Evolutionary conservation across 176 grass and related monocot genomes (phyloP).

Genomic region (Oryza meyeriana): DNA sequence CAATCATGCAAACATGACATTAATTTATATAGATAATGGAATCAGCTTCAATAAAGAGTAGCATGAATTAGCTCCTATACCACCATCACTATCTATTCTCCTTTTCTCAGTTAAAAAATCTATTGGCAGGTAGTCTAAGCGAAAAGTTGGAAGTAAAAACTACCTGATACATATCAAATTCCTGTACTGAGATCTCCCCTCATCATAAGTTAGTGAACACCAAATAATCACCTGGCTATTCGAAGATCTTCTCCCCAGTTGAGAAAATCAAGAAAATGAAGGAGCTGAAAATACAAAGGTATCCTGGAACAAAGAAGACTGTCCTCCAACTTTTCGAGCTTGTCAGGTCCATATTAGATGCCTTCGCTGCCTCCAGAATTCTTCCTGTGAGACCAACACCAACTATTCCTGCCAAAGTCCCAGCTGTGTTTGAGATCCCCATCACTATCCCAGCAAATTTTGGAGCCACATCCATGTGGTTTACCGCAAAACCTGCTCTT

Average conservation of each 20-base stretch:
- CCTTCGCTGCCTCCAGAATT: constrained; percentile 52
- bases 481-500: constrained; percentile 61
- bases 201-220: neutral
- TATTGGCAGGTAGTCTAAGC: neutral
- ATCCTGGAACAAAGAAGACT: constrained; percentile 55
- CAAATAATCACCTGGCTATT: constrained; percentile 10
- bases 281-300: constrained; percentile 59
- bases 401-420: constrained; percentile 62
- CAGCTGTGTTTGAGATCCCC: constrained; percentile 63
- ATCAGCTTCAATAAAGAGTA: neutral
- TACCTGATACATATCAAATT: neutral
- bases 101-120: neutral
- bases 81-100: neutral
- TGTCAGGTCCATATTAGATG: constrained; percentile 45
- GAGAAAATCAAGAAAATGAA: constrained; percentile 59
- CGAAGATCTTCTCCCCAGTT: constrained; percentile 59
- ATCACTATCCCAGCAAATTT: constrained; percentile 65
- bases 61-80: neutral
- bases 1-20: no score
- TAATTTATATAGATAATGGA: neutral
- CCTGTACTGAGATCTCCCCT: neutral
- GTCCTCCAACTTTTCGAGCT: constrained; percentile 49
- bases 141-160: neutral
- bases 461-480: constrained; percentile 66
- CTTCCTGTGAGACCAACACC: constrained; percentile 58